Percentiles rank a stretch among this genome's conserved stretches.
Evolutionary conservation across 192 early-diverging fungal genomes (phyloP).

Genomic region (Backusella morwellensis): DNA sequence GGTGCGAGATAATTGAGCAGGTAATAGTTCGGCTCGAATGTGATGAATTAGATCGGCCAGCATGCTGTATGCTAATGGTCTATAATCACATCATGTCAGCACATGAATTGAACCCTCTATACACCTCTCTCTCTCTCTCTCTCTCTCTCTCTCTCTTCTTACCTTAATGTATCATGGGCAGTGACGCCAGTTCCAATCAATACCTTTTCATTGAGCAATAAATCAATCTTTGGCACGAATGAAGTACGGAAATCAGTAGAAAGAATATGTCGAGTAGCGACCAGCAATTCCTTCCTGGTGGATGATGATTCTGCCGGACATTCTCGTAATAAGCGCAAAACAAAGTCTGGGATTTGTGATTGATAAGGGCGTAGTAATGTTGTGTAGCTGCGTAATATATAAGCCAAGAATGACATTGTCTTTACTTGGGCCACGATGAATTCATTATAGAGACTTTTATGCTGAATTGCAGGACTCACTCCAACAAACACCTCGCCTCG

Average conservation of each 20-base stretch:
- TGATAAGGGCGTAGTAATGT: constrained; percentile 68
- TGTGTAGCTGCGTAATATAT: constrained; percentile 85
- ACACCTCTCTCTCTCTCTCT: neutral
- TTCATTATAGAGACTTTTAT: constrained; percentile 77
- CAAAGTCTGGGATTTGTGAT: constrained; percentile 82
- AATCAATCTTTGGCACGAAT: constrained; percentile 90
- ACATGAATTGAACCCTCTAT: neutral
- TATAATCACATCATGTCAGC: constrained; percentile 3
- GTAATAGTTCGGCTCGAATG: constrained; percentile 81
- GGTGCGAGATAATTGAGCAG: constrained; percentile 75
- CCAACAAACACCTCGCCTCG: constrained; percentile 74
- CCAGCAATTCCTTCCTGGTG: constrained; percentile 93
- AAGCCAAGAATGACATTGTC: constrained; percentile 97
- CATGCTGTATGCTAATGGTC: constrained; percentile 91
- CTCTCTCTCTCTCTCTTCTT: neutral
- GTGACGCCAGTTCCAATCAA: constrained; percentile 93
- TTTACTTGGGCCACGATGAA: constrained; percentile 97
- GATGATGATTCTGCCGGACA: constrained; percentile 92
- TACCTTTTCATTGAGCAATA: constrained; percentile 91
- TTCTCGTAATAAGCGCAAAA: constrained; percentile 84
- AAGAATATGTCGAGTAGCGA: constrained; percentile 92
- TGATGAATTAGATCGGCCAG: constrained; percentile 96
- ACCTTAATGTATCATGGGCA: constrained; percentile 85
- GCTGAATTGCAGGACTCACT: constrained; percentile 69
- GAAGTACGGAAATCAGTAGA: constrained; percentile 89